Percentiles rank a stretch among this genome's conserved stretches.
Conservation (phyloP, 1,284 basidiomycete genomes). For the Leccinum glutinopallens region DNA sequence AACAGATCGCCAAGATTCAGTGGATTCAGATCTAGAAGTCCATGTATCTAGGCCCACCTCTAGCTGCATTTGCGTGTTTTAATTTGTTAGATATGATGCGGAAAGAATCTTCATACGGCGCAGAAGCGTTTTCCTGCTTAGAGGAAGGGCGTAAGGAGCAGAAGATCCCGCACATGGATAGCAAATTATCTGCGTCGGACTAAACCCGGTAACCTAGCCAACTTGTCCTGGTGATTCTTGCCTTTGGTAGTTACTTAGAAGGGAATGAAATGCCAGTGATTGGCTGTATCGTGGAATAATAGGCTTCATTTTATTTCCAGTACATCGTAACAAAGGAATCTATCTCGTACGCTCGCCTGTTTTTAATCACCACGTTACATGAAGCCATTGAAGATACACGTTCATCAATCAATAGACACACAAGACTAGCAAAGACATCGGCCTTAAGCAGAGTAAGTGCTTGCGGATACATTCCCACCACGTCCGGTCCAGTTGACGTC, state of each 20-base stretch:
- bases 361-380: conserved; percentile 18
- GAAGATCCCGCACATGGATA: conserved; percentile 57
- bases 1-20: conserved; percentile 1
- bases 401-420: conserved; percentile 25
- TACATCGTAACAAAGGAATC: conserved; percentile 11
- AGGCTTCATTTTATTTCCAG: conserved; percentile 16
- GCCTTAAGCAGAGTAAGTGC: conserved; percentile 85
- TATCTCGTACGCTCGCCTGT: conserved; percentile 20
- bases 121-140: conserved; percentile 10
- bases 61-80: conserved; percentile 46
- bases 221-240: not conserved
- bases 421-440: conserved; percentile 2
- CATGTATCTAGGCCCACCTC: conserved; percentile 43
- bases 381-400: conserved; percentile 2
- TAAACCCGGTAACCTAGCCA: not conserved
- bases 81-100: conserved; percentile 38
- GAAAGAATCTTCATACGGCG: conserved; percentile 25
- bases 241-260: not conserved
- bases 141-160: conserved; percentile 34
- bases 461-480: conserved; percentile 91
- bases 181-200: not conserved
- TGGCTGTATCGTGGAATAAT: not conserved
- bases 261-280: no score
- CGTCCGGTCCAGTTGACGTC: conserved; percentile 94
- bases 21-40: not conserved